Percentiles rank a stretch among this genome's conserved stretches.
Conservation (phyloP, 2,329 filamentous ascomycete genomes). For the Penicillium italicum region DNA sequence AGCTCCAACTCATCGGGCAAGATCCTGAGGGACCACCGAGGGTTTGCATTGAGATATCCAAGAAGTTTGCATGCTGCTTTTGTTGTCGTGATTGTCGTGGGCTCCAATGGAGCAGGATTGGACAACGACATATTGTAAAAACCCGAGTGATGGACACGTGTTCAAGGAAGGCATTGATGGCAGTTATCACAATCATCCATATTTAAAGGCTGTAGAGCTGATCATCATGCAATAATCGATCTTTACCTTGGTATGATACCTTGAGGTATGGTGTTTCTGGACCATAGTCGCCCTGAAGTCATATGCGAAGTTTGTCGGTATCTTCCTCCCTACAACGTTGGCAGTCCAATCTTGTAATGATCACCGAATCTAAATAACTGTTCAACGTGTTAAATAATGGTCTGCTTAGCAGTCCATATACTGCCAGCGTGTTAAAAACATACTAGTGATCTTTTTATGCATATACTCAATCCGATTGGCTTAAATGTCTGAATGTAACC, state of each 20-base stretch:
- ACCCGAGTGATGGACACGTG: not conserved
- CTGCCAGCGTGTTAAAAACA: too few species aligned
- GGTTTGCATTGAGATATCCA: not conserved
- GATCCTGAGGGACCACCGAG: not conserved
- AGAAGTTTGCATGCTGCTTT: not conserved
- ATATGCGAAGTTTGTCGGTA: too few species aligned
- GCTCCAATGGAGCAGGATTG: not conserved
- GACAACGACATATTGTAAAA: not conserved
- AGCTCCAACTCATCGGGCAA: not conserved
- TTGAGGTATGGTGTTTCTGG: not conserved
- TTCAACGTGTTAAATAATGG: not conserved
- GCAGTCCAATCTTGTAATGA: not conserved
- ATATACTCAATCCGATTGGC: not conserved
- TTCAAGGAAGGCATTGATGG: not conserved
- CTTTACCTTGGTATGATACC: not conserved
- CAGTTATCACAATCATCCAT: not conserved
- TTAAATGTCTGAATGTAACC: not conserved
- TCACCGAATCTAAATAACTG: too few species aligned
- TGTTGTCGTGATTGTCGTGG: not conserved
- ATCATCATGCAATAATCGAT: not conserved
- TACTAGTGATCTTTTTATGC: not conserved
- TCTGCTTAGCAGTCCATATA: not conserved
- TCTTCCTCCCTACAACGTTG: too few species aligned
- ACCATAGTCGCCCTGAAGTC: not conserved
- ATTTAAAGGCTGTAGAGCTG: not conserved